phyloP scores from a whole-genome alignment of 192 early-diverging fungal species.

The Entomortierella parvispora region DNA sequence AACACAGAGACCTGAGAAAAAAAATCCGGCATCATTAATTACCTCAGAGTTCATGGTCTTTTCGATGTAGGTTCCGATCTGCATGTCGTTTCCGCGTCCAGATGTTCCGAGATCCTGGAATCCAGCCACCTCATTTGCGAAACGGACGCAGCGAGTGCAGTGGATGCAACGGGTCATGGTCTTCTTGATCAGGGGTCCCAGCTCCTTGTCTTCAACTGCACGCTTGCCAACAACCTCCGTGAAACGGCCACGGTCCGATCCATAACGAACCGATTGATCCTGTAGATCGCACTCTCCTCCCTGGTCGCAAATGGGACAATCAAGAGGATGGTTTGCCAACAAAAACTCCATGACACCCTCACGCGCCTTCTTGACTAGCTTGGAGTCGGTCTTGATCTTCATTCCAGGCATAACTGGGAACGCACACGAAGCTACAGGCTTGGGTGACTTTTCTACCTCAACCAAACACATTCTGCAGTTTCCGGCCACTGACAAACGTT shows the following conservation, averaged over 20 bases:
- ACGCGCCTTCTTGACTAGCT: conserved; percentile 95
- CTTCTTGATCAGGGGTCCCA: conserved; percentile 96
- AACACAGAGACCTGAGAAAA: too few species aligned
- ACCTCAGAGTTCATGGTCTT: conserved; percentile 86
- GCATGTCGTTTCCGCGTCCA: conserved; percentile 97
- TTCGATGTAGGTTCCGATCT: conserved; percentile 97
- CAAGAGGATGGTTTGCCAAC: conserved; percentile 96
- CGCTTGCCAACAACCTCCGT: conserved; percentile 87
- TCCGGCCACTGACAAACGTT: conserved; percentile 93
- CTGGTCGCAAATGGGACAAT: conserved; percentile 99
- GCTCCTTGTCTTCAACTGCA: conserved; percentile 96
- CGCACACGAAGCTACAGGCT: conserved; percentile 96
- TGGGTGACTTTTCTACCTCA: conserved; percentile 95
- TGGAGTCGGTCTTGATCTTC: conserved; percentile 95
- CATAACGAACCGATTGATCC: conserved; percentile 97
- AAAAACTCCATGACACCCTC: conserved; percentile 95
- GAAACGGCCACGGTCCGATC: conserved; percentile 94
- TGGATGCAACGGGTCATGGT: conserved; percentile 99
- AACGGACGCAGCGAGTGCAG: conserved; percentile 98
- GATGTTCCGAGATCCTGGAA: conserved; percentile 94
- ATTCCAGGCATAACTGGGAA: conserved; percentile 98
- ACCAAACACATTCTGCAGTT: conserved; percentile 99
- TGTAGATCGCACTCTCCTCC: conserved; percentile 99
- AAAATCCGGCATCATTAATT: too few species aligned
- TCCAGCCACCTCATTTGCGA: conserved; percentile 98